Base-by-base conservation (phyloP, 2,329 filamentous ascomycete genomes). In the Pseudocercospora ulei region DNA sequence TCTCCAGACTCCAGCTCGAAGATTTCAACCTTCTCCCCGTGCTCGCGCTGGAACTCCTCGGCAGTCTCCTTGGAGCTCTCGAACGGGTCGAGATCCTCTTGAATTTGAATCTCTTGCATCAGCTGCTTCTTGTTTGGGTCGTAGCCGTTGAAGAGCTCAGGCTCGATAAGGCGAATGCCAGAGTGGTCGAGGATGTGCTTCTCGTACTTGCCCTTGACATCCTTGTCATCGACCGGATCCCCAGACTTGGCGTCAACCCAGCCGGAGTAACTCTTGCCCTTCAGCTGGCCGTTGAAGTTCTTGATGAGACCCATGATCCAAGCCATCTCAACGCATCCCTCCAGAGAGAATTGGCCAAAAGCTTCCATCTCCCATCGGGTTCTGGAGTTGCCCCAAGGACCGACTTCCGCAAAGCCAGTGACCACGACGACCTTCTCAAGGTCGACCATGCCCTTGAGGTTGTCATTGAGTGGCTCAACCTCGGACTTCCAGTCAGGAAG, bases 281-380 rank as follows among this genome's bases (percentile, higher is more conserved):
- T 98, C 62, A 98, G 76, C 19, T 80, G 79, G 11, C 90, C 90
- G 54, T 96, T 96, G 70, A 94, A 84, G 64, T 98, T 93, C 73
- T 88, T 95, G 70, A 98, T 96, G 44, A 96, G 77, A 58, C 90
- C 90, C 88, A 96, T 98, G 64, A 98, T 85, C 90, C 90, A 98
- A 19, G 90, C 87, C 90, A 98, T 98, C 66, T 98, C 90, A 44
- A 98, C 81, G 57, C 90, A 96, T 18, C 90, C 90, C 64, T 98
- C 92, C 8, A 98, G 76, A 5, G 90, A 96, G 69, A 98, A 98
- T 58, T 94, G 76, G 59, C 90, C 90, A 52, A 87, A 79, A 1
- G 90, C 87, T 64, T 98, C 90, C 88, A 98, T 98, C 69, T 98
- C 90, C 90, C 90, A 98, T 47, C 90, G 79, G 29, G 90, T 98